Base-by-base conservation (phyloP, 2,329 filamentous ascomycete genomes). In the Sclerotinia minor region DNA sequence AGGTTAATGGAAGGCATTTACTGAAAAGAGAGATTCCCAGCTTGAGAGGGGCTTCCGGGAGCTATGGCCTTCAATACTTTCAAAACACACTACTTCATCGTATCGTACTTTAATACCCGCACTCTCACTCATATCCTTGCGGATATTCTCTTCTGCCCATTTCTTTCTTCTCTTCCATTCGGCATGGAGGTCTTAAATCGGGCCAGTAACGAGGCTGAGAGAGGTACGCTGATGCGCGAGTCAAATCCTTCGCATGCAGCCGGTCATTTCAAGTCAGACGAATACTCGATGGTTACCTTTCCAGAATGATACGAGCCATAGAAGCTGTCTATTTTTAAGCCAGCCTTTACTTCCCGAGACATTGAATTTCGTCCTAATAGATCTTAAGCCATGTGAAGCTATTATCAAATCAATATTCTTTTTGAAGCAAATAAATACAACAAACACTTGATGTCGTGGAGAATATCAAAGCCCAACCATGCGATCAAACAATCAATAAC, bases 21-120 rank as follows among this genome's bases (percentile, higher is more conserved):
- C 84, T 70, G 85, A 32, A 54, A 9, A 54, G 29, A 50, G n/a
- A 2, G 19, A 35, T n/a, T n/a, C 32, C 9, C 19, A 2, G 19
- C 19, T 35, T n/a, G 29, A 9, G 35, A 19, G 29, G 19, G 45
- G 4, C 45, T 47, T n/a, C 7, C 8, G 21, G 19, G 6, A 47
- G 19, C 19, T 47, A 19, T 47, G 45, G 4, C n/a, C 45, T 19
- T 21, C 15, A n/a, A 47, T n/a, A n/a, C 17, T 47, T 6, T n/a
- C 45, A 47, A 47, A 5, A 9, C 7, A 6, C 21, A 47, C 45
- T 47, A n/a, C 19, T 47, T n/a, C 45, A 47, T n/a, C 45, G 19
- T 19, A 47, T 19, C 21, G 19, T n/a, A n/a, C 17, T n/a, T 47
- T 9, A 6, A n/a, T 47, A 5, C 45, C 21, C 45, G 15, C 8